Evolutionary conservation across 2,329 filamentous ascomycete genomes (phyloP).

Genomic region (Macrophomina phaseolina): DNA sequence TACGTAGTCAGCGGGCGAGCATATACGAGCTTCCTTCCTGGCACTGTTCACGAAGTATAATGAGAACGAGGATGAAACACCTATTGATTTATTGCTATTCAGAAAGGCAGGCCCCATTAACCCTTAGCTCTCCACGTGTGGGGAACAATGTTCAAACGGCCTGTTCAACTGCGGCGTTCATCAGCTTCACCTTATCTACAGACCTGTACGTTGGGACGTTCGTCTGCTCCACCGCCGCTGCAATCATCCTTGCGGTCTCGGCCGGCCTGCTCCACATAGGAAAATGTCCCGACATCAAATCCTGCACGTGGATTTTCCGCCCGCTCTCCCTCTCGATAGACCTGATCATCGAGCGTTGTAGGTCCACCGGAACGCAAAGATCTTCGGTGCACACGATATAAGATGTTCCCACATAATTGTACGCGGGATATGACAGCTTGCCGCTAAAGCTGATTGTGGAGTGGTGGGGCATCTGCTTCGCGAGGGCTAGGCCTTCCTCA

Average conservation of each 20-base stretch:
- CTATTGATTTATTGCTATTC: too few relatives aligned
- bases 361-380: constrained; percentile 35
- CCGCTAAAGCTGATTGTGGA: constrained; percentile 43
- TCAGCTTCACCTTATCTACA: too few relatives aligned
- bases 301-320: constrained; percentile 48
- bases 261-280: constrained; percentile 38
- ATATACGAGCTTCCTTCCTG: too few relatives aligned
- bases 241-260: constrained; percentile 37
- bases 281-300: constrained; percentile 44
- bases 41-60: too few relatives aligned
- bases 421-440: constrained; percentile 47
- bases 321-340: constrained; percentile 45
- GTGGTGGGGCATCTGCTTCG: constrained; percentile 37
- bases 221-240: background rate
- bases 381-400: constrained; percentile 50
- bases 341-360: constrained; percentile 44
- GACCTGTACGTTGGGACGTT: too few relatives aligned
- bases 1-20: too few relatives aligned
- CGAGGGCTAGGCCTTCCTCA: constrained; percentile 31
- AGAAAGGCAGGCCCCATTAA: too few relatives aligned
- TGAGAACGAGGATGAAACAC: too few relatives aligned
- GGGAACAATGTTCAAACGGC: too few relatives aligned
- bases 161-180: too few relatives aligned
- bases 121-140: too few relatives aligned
- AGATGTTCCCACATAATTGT: constrained; percentile 48